Conservation (phyloP, 2,329 filamentous ascomycete genomes). For the Fusarium algeriense region DNA sequence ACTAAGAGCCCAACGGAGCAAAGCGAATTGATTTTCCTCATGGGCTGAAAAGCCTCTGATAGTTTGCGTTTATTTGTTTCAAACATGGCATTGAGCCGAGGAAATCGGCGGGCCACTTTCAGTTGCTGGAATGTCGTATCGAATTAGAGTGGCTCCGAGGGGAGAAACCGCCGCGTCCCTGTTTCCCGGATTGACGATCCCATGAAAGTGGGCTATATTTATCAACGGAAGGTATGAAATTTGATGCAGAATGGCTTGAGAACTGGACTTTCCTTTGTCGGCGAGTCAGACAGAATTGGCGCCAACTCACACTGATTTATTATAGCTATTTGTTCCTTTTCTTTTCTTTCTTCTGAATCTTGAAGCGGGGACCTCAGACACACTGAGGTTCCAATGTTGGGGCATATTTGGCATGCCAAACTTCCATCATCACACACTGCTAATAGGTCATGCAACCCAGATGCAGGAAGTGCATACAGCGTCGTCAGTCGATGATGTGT, state of each 20-base stretch:
- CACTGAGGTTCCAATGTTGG: not conserved
- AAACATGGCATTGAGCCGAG: conserved; percentile 21
- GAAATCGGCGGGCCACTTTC: conserved; percentile 16
- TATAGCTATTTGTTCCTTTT: not conserved
- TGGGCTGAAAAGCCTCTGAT: not conserved
- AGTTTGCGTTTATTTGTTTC: conserved; percentile 25
- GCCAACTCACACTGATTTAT: not conserved
- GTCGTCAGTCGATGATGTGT: conserved; percentile 6
- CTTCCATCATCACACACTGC: not conserved
- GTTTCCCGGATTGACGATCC: conserved; percentile 20
- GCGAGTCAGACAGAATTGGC: conserved; percentile 9
- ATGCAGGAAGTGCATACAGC: not conserved
- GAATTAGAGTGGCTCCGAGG: conserved; percentile 20
- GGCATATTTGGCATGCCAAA: not conserved
- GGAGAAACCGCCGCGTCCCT: conserved; percentile 3
- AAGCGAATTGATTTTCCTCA: not conserved
- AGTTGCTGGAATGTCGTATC: conserved; percentile 43
- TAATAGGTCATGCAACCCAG: not conserved
- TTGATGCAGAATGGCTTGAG: not conserved
- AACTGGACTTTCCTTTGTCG: conserved; percentile 7
- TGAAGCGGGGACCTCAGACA: conserved; percentile 12
- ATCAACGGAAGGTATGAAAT: not conserved
- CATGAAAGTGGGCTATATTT: conserved; percentile 10
- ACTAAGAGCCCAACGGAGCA: not conserved
- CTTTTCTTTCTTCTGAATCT: not conserved